phyloP scores from a whole-genome alignment of 73 alveolate genomes.

The Paramecium octaurelia region DNA sequence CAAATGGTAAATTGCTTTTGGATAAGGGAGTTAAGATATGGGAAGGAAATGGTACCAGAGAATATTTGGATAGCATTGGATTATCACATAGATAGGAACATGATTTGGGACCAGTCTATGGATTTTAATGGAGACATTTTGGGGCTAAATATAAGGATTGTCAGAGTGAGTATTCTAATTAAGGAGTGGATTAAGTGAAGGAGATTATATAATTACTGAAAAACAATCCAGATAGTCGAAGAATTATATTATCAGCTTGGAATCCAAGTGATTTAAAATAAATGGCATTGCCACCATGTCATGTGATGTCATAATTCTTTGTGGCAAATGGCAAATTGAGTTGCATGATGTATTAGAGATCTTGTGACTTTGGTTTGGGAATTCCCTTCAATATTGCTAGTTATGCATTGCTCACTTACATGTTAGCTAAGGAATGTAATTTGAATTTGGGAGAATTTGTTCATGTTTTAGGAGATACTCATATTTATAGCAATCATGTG shows the following conservation, averaged over 20 bases:
- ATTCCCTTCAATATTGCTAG: conserved; percentile 96
- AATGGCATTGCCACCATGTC: conserved; percentile 99
- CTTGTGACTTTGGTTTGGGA: conserved; percentile 92
- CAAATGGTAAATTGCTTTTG: conserved; percentile 83
- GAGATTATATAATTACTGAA: conserved; percentile 73
- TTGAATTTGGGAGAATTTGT: conserved; percentile 82
- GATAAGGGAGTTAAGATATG: conserved; percentile 89
- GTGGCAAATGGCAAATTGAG: conserved; percentile 79
- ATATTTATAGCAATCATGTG: conserved; percentile 92
- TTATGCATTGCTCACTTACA: conserved; percentile 89
- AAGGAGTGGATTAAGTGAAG: conserved; percentile 74
- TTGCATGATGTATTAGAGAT: conserved; percentile 76
- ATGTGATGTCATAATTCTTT: conserved; percentile 90
- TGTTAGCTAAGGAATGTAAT: conserved; percentile 88
- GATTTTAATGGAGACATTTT: conserved; percentile 77
- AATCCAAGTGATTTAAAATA: conserved; percentile 83
- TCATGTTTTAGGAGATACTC: conserved; percentile 93
- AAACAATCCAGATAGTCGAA: conserved; percentile 73
- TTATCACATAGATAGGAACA: conserved; percentile 84
- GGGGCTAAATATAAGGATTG: conserved; percentile 94
- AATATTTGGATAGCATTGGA: conserved; percentile 86
- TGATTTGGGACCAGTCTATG: conserved; percentile 97
- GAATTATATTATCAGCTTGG: conserved; percentile 95
- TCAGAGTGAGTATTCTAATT: conserved; percentile 82
- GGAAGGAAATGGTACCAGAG: conserved; percentile 97